A percentile compares a stretch with the other conserved stretches of the same genome.
phyloP scores from a whole-genome alignment of 2,329 filamentous ascomycete species.

The Phaeophleospora eucalypticola region DNA sequence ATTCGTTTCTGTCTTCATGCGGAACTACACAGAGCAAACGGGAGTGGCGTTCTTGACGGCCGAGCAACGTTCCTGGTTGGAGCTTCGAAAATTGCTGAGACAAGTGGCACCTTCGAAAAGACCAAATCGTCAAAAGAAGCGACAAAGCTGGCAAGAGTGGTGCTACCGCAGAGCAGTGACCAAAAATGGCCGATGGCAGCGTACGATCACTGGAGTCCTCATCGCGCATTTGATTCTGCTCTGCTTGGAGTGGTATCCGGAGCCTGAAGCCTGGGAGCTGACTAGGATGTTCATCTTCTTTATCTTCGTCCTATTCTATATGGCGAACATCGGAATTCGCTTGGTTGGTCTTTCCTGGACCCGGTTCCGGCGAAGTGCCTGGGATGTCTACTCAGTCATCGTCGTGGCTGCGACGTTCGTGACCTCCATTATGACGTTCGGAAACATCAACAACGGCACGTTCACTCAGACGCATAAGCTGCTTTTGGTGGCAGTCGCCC shows the following conservation, averaged over 20 bases:
- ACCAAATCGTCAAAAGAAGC: slow-evolving; percentile 71
- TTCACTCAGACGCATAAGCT: slow-evolving; percentile 87
- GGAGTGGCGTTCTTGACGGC: slow-evolving; percentile 93
- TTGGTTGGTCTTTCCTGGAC: slow-evolving; percentile 87
- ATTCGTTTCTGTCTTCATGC: slow-evolving; percentile 99
- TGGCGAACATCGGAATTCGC: slow-evolving; percentile 76
- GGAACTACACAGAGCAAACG: slow-evolving; percentile 98
- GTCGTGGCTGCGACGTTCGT: slow-evolving; percentile 74
- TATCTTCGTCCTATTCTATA: slow-evolving; percentile 79
- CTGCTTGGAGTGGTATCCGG: slow-evolving; percentile 78
- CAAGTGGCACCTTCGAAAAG: slow-evolving; percentile 95
- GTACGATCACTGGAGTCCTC: slow-evolving; percentile 71
- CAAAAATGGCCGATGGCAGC: slow-evolving; percentile 90
- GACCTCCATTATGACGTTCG: slow-evolving; percentile 74
- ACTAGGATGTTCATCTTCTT: slow-evolving; percentile 59
- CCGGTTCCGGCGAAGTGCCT: slow-evolving; percentile 85
- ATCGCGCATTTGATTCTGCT: slow-evolving; percentile 79
- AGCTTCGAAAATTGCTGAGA: slow-evolving; percentile 82
- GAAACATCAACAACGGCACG: slow-evolving; percentile 50
- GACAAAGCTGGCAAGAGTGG: slow-evolving; percentile 77
- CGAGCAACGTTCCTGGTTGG: slow-evolving; percentile 94
- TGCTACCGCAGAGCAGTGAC: slow-evolving; percentile 92
- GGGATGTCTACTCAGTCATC: slow-evolving; percentile 86
- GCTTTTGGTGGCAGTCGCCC: slow-evolving; percentile 82
- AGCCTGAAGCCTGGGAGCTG: slow-evolving; percentile 65